These are phyloP conservation scores for Lolium rigidum DNA, from an alignment of 176 grass and related monocot genomes.

Conservation along the genomic window DNA sequence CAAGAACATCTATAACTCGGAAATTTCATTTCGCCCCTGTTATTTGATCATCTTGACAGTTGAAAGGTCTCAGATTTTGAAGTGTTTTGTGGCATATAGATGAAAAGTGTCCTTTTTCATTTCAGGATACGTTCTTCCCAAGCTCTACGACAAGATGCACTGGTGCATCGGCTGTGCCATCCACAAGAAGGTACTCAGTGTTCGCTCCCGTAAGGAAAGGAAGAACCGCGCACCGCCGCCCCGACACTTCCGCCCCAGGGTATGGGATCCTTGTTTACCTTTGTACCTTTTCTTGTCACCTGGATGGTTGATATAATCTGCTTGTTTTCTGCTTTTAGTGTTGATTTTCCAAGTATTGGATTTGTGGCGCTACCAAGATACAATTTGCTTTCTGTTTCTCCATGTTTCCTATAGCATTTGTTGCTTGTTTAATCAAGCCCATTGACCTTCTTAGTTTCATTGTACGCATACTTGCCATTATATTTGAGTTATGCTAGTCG, in stretches of 20 bases:
- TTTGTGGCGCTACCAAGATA: constrained; percentile 33
- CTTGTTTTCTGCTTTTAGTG: too few species aligned
- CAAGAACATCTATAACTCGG: too few species aligned
- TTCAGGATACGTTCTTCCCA: constrained; percentile 76
- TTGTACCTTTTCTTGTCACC: too few species aligned
- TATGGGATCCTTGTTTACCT: constrained; percentile 21
- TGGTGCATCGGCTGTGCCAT: constrained; percentile 83
- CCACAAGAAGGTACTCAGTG: constrained; percentile 62
- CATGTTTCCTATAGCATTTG: too few species aligned
- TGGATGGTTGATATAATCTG: not conserved
- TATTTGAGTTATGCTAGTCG: not conserved
- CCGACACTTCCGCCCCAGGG: constrained; percentile 67
- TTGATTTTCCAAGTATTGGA: not conserved
- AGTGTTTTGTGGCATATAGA: not conserved
- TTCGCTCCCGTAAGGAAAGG: constrained; percentile 69
- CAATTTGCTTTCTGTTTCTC: too few species aligned
- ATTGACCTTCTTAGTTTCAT: not conserved
- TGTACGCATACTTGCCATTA: not conserved
- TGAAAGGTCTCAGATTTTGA: too few species aligned
- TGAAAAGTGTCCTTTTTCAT: not conserved
- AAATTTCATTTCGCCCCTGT: too few species aligned
- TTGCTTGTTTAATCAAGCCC: not conserved
- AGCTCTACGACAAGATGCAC: constrained; percentile 76
- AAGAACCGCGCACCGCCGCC: constrained; percentile 64
- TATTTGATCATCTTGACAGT: too few species aligned